These are phyloP conservation scores for Tetrapisispora nanseiensis DNA, from an alignment of 805 yeast species.

Conservation along the genomic window DNA sequence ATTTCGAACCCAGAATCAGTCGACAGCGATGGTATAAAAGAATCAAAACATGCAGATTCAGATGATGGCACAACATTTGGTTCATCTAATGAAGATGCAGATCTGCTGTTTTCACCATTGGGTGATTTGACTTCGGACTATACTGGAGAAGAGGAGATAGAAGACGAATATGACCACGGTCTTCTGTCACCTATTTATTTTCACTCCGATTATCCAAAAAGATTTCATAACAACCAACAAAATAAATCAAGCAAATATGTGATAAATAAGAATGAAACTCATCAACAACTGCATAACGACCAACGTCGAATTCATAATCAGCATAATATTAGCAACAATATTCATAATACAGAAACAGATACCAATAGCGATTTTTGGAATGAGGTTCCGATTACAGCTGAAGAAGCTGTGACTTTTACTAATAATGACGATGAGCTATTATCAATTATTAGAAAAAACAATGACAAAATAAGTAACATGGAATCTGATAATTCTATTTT, in stretches of 20 bases:
- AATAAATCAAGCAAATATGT: neutral
- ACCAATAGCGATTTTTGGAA: conserved; percentile 27
- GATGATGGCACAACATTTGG: neutral
- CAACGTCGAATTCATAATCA: neutral
- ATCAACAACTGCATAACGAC: neutral
- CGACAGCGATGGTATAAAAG: neutral
- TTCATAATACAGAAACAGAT: neutral
- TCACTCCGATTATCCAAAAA: conserved; percentile 14
- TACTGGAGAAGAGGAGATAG: conserved; percentile 11
- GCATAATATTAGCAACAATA: neutral
- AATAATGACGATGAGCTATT: conserved; percentile 3
- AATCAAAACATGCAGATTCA: neutral
- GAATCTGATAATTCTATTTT: conserved; percentile 7
- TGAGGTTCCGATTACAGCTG: conserved; percentile 22
- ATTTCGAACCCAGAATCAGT: too few relatives aligned
- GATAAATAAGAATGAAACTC: neutral
- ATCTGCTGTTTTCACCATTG: conserved; percentile 22
- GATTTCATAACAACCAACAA: conserved; percentile 10
- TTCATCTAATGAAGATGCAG: conserved; percentile 13
- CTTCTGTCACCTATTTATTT: conserved; percentile 8
- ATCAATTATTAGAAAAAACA: neutral
- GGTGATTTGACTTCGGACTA: conserved; percentile 1
- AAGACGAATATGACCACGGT: conserved; percentile 17
- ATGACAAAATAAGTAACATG: neutral
- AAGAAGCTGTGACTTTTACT: conserved; percentile 15